Base-by-base conservation (phyloP, 2,329 filamentous ascomycete species). In the Zasmidium angulare region DNA sequence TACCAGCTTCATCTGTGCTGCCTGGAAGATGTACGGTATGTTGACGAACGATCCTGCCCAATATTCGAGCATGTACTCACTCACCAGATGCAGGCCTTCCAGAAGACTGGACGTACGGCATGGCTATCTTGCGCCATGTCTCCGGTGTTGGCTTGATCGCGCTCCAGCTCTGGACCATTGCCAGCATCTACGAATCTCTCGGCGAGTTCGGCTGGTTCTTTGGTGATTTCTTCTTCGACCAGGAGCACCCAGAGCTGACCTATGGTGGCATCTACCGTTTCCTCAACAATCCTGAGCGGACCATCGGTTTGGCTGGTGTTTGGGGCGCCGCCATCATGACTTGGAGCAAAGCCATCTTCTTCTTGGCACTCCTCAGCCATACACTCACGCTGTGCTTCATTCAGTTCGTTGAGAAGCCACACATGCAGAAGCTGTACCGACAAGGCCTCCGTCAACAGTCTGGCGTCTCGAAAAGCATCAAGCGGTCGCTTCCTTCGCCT, bases 131-230 rank as follows among this genome's bases (percentile, higher is more conserved):
- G 60, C 89, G 92, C 72, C 95, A 98, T 71, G 90, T 97, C 23
- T 73, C 98, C 31, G 95, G 95, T 47, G 81, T 84, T 52, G 86
- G 89, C 54, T 80, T 98, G 64, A 86, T 98, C 60, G 87, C 89
- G 11, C 82, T 99, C 53, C 95, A 99, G 71, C 77, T 96, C 19
- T 99, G 95, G 95, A 96, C 93, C 1, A 89, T 91, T 1, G 81
- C 90, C 65, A 97, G 92, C 74, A 93, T 98, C 66, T 96, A 98
- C 74, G 92, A 97, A 53, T 96, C 91, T 1, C 85, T 99, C 0
- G 95, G 95, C 58, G 95, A 99, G 72, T 99, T 98, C 70, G 95
- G 95, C 68, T 99, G 93, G 93, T 98, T 98, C 81, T 98, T 93
- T 71, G 95, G 95, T 19, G 95, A 99, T 74, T 99, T 98, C 80